These are phyloP conservation scores for Mariannaea sp. DNA, from an alignment of 2,329 filamentous ascomycete species.

Conservation along the genomic window DNA sequence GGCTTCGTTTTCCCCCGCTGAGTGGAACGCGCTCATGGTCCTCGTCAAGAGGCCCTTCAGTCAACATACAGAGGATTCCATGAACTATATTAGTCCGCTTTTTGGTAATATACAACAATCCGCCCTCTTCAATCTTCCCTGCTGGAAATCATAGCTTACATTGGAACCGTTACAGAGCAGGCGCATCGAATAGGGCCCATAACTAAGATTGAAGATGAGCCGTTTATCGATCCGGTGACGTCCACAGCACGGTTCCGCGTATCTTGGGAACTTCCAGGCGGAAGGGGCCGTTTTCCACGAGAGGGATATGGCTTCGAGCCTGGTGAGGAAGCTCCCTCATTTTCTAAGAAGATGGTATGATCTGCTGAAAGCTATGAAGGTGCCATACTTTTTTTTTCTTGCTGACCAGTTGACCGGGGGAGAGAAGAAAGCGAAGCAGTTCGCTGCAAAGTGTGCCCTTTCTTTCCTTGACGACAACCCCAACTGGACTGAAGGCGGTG, in stretches of 20 bases:
- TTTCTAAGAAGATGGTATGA: constrained; percentile 52
- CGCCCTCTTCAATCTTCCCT: neutral
- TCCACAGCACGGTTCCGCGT: constrained; percentile 31
- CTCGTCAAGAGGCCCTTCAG: constrained; percentile 43
- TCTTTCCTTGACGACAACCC: constrained; percentile 43
- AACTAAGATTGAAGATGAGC: constrained; percentile 10
- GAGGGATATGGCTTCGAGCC: constrained; percentile 43
- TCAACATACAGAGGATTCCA: constrained; percentile 32
- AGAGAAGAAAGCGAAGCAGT: constrained; percentile 53
- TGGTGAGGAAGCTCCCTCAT: constrained; percentile 42
- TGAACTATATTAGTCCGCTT: constrained; percentile 39
- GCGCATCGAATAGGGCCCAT: constrained; percentile 8
- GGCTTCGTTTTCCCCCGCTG: neutral
- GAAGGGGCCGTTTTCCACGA: constrained; percentile 33
- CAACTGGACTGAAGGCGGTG: neutral
- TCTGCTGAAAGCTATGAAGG: too few relatives aligned
- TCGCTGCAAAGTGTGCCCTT: constrained; percentile 55
- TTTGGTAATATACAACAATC: constrained; percentile 33
- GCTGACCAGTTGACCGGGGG: neutral
- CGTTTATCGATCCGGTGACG: neutral
- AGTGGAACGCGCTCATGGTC: constrained; percentile 45
- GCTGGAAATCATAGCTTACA: neutral
- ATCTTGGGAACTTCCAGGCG: constrained; percentile 32
- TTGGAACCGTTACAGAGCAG: constrained; percentile 12
- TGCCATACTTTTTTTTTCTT: too few relatives aligned